These are phyloP conservation scores for Yamadazyma oceani DNA, from an alignment of 1,139 yeast genomes.

Conservation along the genomic window DNA sequence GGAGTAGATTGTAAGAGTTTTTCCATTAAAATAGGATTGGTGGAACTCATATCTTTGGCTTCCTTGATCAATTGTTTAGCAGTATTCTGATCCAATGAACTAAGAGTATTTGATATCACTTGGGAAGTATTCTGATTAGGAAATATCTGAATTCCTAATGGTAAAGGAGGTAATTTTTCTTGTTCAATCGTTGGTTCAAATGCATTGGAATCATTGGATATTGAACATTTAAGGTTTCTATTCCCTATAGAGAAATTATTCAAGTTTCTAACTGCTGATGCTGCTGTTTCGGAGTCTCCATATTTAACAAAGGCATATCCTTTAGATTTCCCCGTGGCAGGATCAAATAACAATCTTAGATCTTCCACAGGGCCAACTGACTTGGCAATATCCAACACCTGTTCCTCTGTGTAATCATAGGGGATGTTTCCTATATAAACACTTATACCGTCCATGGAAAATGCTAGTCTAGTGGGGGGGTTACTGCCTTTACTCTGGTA, in stretches of 20 bases:
- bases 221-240: slow-evolving; percentile 71
- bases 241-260: slow-evolving; percentile 78
- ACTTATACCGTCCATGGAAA: slow-evolving; percentile 18
- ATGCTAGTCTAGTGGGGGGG: no score
- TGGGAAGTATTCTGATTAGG: slow-evolving; percentile 57
- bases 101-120: slow-evolving; percentile 59
- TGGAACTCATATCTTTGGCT: slow-evolving; percentile 61
- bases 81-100: slow-evolving; percentile 56
- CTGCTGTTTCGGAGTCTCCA: slow-evolving; percentile 75
- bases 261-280: slow-evolving; percentile 86
- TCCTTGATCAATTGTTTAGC: slow-evolving; percentile 58
- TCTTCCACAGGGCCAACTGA: slow-evolving; percentile 86
- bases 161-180: slow-evolving; percentile 43
- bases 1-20: slow-evolving; percentile 69
- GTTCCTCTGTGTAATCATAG: slow-evolving; percentile 75
- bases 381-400: slow-evolving; percentile 72
- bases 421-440: slow-evolving; percentile 42
- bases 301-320: slow-evolving; percentile 90
- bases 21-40: slow-evolving; percentile 63
- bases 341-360: slow-evolving; percentile 78
- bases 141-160: slow-evolving; percentile 52
- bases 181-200: slow-evolving; percentile 17
- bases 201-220: slow-evolving; percentile 46
- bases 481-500: no score
- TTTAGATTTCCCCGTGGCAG: slow-evolving; percentile 85